These are phyloP conservation scores for Capsicum chinense DNA, from an alignment of 257 asterid species.

Conservation along the genomic window DNA sequence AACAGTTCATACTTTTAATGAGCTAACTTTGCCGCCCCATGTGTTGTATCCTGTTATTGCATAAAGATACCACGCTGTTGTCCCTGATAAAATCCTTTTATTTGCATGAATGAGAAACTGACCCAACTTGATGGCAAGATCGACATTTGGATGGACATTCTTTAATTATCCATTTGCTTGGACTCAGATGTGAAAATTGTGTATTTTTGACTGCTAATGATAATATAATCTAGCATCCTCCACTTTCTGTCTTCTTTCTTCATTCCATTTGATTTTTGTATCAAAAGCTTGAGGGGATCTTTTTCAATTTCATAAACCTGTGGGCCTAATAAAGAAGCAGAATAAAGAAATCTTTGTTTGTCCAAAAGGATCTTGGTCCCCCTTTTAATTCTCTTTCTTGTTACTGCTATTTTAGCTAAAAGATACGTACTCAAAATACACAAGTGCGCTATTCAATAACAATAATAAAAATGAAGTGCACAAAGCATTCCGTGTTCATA, in stretches of 20 bases:
- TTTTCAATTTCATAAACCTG: not conserved
- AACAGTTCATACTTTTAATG: too few species aligned
- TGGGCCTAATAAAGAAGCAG: slow-evolving; percentile 25
- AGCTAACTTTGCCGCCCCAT: too few species aligned
- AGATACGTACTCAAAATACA: not conserved
- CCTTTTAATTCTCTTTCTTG: slow-evolving; percentile 4
- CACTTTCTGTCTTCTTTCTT: slow-evolving; percentile 27
- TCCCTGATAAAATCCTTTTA: not conserved
- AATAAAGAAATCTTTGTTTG: slow-evolving; percentile 18
- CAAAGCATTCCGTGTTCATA: not conserved
- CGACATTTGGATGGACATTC: too few species aligned
- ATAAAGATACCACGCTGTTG: not conserved
- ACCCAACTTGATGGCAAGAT: too few species aligned
- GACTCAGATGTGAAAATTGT: not conserved
- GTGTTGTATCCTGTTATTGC: too few species aligned
- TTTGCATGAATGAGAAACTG: not conserved
- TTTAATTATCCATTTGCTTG: not conserved
- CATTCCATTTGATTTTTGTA: slow-evolving; percentile 5
- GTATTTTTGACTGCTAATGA: slow-evolving; percentile 14
- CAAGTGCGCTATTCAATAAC: not conserved
- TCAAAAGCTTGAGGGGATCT: slow-evolving; percentile 32
- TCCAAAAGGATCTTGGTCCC: not conserved
- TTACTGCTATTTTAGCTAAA: not conserved
- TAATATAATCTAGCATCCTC: slow-evolving; percentile 1
- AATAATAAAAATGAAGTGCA: not conserved